These are phyloP conservation scores for Tribonema minus DNA, from an alignment of 108 stramenopile species.

Conservation along the genomic window DNA sequence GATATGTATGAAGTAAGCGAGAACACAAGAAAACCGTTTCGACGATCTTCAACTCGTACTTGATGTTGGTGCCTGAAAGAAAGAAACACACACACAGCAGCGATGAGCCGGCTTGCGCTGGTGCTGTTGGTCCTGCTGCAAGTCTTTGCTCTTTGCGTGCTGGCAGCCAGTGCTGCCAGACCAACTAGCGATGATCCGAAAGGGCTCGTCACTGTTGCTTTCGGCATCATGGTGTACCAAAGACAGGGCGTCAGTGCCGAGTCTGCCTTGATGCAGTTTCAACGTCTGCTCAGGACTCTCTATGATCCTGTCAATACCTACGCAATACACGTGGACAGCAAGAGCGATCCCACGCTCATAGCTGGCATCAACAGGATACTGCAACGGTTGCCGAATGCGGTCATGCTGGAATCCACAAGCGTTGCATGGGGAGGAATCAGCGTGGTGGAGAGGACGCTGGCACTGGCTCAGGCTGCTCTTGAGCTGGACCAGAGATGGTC, in stretches of 20 bases:
- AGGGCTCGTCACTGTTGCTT: slow-evolving; percentile 34
- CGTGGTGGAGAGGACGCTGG: slow-evolving; percentile 48
- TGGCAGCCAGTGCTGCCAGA: no score
- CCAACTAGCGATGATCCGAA: no score
- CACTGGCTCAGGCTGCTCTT: slow-evolving; percentile 41
- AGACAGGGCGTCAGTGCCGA: slow-evolving; percentile 4
- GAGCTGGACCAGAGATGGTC: slow-evolving; percentile 34
- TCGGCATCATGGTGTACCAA: slow-evolving; percentile 51
- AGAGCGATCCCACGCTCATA: slow-evolving; percentile 14
- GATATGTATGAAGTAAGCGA: no score
- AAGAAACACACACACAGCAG: no score
- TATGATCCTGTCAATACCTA: slow-evolving; percentile 12
- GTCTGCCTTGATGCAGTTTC: slow-evolving; percentile 11
- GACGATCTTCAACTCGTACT: no score
- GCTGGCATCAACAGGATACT: slow-evolving; percentile 7
- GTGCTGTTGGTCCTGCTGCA: no score
- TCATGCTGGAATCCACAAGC: slow-evolving; percentile 26
- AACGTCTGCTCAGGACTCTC: slow-evolving; percentile 13
- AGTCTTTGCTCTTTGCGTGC: no score
- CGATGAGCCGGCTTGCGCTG: no score
- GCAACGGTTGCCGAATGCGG: neutral
- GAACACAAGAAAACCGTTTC: no score
- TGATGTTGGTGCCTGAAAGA: no score
- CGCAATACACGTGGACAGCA: slow-evolving; percentile 28
- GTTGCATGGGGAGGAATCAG: slow-evolving; percentile 44